These are phyloP conservation scores for Exobasidium cylindrosporum DNA, from an alignment of 1,284 basidiomycete genomes.

Conservation along the genomic window DNA sequence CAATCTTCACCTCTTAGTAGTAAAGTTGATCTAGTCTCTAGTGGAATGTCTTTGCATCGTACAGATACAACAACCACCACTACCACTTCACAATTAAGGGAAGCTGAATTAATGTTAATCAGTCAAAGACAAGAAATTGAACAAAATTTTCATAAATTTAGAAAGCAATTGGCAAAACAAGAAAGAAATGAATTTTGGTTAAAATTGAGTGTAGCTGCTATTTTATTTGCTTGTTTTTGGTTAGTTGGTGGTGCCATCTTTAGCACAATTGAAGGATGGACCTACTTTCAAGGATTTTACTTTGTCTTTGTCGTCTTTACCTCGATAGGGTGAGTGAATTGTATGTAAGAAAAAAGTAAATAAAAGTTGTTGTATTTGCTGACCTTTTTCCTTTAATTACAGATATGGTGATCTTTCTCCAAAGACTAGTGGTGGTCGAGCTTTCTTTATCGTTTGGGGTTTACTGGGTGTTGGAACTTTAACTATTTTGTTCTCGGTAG, in stretches of 20 bases:
- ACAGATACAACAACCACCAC: background rate
- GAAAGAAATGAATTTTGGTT: constrained; percentile 61
- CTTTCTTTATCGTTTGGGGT: constrained; percentile 77
- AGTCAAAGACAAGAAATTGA: constrained; percentile 29
- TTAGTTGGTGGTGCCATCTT: constrained; percentile 63
- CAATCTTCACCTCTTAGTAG: background rate
- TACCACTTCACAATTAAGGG: background rate
- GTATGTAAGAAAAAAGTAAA: constrained; percentile 44
- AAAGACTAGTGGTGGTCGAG: constrained; percentile 62
- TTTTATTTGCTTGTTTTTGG: constrained; percentile 60
- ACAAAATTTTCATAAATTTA: constrained; percentile 46
- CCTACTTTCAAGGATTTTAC: constrained; percentile 61
- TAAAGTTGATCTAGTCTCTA: background rate
- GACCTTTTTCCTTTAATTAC: background rate
- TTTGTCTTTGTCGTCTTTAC: constrained; percentile 64
- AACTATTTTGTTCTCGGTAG: constrained; percentile 58
- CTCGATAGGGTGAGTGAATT: constrained; percentile 32
- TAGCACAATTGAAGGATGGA: constrained; percentile 61
- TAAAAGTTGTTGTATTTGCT: constrained; percentile 60
- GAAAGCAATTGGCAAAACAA: constrained; percentile 51
- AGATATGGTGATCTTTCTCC: constrained; percentile 30
- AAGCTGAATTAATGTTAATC: constrained; percentile 10
- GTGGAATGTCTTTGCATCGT: background rate
- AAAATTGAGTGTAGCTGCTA: constrained; percentile 61
- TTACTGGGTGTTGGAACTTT: constrained; percentile 55